These are phyloP conservation scores for Trichoderma cornu-damae DNA, from an alignment of 2,329 filamentous ascomycete species.

Conservation along the genomic window DNA sequence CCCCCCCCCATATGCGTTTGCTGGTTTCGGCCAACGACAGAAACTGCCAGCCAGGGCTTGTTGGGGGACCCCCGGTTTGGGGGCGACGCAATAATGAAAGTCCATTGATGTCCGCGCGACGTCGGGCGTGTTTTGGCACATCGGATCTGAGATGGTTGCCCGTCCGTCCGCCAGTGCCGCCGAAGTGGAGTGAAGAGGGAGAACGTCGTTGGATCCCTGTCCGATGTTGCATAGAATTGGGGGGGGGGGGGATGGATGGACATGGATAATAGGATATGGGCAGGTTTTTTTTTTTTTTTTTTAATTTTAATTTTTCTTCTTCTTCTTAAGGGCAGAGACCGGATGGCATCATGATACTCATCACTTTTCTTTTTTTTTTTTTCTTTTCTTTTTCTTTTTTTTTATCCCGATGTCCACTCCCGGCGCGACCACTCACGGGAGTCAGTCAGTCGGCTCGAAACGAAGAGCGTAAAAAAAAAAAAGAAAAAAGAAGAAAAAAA, in stretches of 20 bases:
- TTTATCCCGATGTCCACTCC: not conserved
- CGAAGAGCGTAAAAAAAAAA: not conserved
- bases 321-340: slow-evolving; percentile 2
- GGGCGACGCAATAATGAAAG: slow-evolving; percentile 14
- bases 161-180: slow-evolving; percentile 13
- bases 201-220: slow-evolving; percentile 5
- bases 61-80: slow-evolving; percentile 1
- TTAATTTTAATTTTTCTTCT: too few species aligned
- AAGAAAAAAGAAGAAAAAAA: not conserved
- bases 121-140: slow-evolving; percentile 16
- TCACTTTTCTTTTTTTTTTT: slow-evolving; percentile 7
- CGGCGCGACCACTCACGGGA: too few species aligned
- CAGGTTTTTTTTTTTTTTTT: too few species aligned
- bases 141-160: slow-evolving; percentile 14
- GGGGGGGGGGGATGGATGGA: not conserved
- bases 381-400: too few species aligned
- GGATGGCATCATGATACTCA: slow-evolving; percentile 9
- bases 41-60: not conserved
- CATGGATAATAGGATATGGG: too few species aligned
- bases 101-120: slow-evolving; percentile 13
- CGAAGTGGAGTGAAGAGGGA: slow-evolving; percentile 5
- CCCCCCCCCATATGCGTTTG: not conserved
- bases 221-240: too few species aligned
- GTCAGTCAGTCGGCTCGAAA: not conserved
- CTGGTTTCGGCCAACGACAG: slow-evolving; percentile 10